Evolutionary conservation across 495 filamentous ascomycete species (phyloP), one percentile per base, ranked within the genome.

Genomic region (Umbilicaria muhlenbergii): DNA sequence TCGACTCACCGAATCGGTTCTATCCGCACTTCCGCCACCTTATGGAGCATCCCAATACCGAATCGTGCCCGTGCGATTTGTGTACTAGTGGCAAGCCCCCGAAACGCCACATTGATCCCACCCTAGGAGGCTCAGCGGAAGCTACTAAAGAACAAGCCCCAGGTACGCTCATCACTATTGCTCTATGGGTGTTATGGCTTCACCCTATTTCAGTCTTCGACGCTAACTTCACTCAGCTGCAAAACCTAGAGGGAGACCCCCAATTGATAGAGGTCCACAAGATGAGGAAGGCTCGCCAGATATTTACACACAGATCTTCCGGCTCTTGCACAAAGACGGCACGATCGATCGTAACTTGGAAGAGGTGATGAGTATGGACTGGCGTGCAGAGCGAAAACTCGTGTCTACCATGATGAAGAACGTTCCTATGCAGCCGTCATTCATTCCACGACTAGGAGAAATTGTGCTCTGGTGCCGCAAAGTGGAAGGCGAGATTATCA

Each of bases 1-100:
- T 71, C 36, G 57, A 70, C 32, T 78, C 74, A 0, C 61, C 68
- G 0, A 55, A 59, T 5, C 53, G 64, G 5, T 80, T 79, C 55
- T 74, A 67, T 24, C 66, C 67, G 0, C 77, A 81, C 47, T 79
- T 79, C 54, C 58, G 56, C 38, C 64, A 65, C 57, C 51, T 80
- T 18, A 74, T 78, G 68, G 67, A 63, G 6, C 58, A 69, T 42
- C 52, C 53, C 24, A 36, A 42, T 5, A 56, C 51, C 1, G 48
- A 47, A 11, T 0, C 16, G 6, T 71, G 68, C 38, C 18, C 56
- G 38, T 68, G 65, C 55, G 34, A 54, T 32, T 46, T 67, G 49
- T 69, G 67, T 34, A 47, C 47, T 28, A 51, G 47, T 10, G 51
- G 52, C 39, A 34, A 45, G 39, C 42, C 49, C n/a, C 42, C 35